Evolutionary conservation across 352 stramenopile species (phyloP).

Genomic region (Phytophthora tentaculata): DNA sequence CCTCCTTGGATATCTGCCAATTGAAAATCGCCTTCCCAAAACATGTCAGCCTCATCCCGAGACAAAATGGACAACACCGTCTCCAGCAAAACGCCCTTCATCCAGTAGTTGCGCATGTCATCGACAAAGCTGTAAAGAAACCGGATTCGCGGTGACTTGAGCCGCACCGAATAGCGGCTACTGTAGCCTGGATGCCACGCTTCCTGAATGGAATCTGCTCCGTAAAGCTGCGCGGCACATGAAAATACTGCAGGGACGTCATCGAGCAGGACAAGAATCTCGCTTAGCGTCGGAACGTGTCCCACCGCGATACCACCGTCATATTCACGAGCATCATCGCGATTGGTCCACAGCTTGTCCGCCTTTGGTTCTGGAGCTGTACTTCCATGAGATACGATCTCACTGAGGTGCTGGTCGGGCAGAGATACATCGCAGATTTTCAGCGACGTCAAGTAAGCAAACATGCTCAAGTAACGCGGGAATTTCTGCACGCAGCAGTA

Average conservation of each 20-base stretch:
- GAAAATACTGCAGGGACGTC: constrained; percentile 75
- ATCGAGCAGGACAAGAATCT: constrained; percentile 63
- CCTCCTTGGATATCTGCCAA: constrained; percentile 42
- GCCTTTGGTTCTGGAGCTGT: constrained; percentile 29
- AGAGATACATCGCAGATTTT: constrained; percentile 76
- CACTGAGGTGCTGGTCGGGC: constrained; percentile 60
- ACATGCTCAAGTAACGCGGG: constrained; percentile 70
- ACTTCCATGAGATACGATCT: constrained; percentile 66
- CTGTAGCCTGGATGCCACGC: constrained; percentile 83
- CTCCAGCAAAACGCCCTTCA: constrained; percentile 69
- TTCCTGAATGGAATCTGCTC: constrained; percentile 79
- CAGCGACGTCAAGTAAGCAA: constrained; percentile 75
- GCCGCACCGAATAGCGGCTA: constrained; percentile 71
- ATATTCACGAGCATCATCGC: constrained; percentile 11
- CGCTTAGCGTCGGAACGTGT: constrained; percentile 65
- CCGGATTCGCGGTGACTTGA: constrained; percentile 81
- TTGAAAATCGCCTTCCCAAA: constrained; percentile 82
- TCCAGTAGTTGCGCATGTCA: constrained; percentile 76
- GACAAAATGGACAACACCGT: constrained; percentile 70
- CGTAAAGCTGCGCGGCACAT: constrained; percentile 77
- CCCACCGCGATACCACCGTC: constrained; percentile 34
- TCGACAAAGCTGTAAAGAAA: constrained; percentile 87
- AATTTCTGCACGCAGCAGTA: constrained; percentile 76
- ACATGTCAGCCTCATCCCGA: constrained; percentile 62
- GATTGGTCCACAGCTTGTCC: constrained; percentile 24